These are phyloP conservation scores for Pyrenophora teres DNA, from an alignment of 2,329 filamentous ascomycete genomes.

Conservation along the genomic window DNA sequence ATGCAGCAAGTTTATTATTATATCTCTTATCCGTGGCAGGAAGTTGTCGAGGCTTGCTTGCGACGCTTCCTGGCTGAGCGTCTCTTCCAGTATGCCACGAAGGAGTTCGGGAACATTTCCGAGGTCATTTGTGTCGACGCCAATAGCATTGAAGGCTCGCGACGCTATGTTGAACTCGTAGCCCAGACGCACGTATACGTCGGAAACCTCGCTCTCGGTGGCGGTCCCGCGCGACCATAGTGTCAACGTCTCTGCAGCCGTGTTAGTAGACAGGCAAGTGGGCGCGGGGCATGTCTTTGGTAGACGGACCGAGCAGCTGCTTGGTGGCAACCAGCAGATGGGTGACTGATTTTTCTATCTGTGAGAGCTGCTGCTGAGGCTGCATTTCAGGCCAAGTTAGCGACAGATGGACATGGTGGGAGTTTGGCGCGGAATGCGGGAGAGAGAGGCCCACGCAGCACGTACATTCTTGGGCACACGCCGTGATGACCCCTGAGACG, in stretches of 20 bases:
- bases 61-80: conserved; percentile 93
- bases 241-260: conserved; percentile 76
- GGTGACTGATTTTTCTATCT: conserved; percentile 94
- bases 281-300: conserved; percentile 5
- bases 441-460: conserved; percentile 17
- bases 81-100: conserved; percentile 90
- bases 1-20: conserved; percentile 96
- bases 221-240: conserved; percentile 95
- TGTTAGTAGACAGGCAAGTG: conserved; percentile 15
- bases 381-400: conserved; percentile 44
- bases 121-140: conserved; percentile 90
- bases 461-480: conserved; percentile 44
- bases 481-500: conserved; percentile 54
- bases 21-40: conserved; percentile 91
- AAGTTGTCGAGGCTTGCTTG: conserved; percentile 92
- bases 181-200: conserved; percentile 94
- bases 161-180: conserved; percentile 99
- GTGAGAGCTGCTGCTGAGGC: conserved; percentile 79
- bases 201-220: conserved; percentile 92
- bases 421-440: conserved; percentile 11
- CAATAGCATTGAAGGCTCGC: conserved; percentile 93
- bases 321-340: conserved; percentile 97
- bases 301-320: conserved; percentile 69
- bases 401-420: conserved; percentile 8
- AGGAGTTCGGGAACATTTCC: conserved; percentile 93